phyloP scores from a whole-genome alignment of 495 filamentous ascomycete species.

The Aspergillus wentii region DNA sequence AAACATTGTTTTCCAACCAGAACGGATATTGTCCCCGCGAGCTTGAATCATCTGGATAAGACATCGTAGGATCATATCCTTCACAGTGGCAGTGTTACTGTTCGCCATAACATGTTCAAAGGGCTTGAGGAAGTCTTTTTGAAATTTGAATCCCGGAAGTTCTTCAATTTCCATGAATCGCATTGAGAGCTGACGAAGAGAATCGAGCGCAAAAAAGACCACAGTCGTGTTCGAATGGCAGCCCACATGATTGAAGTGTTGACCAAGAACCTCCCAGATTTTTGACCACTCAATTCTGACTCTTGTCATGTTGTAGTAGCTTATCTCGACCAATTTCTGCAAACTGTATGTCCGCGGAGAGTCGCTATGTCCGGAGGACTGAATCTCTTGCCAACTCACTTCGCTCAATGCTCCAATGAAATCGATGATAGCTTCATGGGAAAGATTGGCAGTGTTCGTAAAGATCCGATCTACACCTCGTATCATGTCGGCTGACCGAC shows the following conservation, averaged over 20 bases:
- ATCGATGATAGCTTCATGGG: slow-evolving; percentile 93
- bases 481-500: slow-evolving; percentile 85
- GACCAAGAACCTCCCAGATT: slow-evolving; percentile 92
- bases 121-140: slow-evolving; percentile 97
- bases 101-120: slow-evolving; percentile 98
- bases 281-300: slow-evolving; percentile 97
- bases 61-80: slow-evolving; percentile 97
- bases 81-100: slow-evolving; percentile 81
- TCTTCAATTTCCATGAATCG: slow-evolving; percentile 98
- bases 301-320: slow-evolving; percentile 98
- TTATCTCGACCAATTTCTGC: slow-evolving; percentile 97
- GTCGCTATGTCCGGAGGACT: slow-evolving; percentile 90
- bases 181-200: slow-evolving; percentile 92
- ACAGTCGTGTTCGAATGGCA: slow-evolving; percentile 93
- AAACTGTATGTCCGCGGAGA: slow-evolving; percentile 92
- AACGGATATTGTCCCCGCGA: slow-evolving; percentile 89
- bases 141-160: slow-evolving; percentile 97
- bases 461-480: slow-evolving; percentile 93
- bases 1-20: slow-evolving; percentile 99
- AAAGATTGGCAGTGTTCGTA: slow-evolving; percentile 89
- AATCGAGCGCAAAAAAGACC: slow-evolving; percentile 95
- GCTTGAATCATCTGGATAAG: slow-evolving; percentile 99
- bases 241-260: slow-evolving; percentile 96
- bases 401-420: slow-evolving; percentile 91
- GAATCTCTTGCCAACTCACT: slow-evolving; percentile 98